Evolutionary conservation across 192 early-diverging fungal genomes (phyloP).

Genomic region (Coemansia sp.): DNA sequence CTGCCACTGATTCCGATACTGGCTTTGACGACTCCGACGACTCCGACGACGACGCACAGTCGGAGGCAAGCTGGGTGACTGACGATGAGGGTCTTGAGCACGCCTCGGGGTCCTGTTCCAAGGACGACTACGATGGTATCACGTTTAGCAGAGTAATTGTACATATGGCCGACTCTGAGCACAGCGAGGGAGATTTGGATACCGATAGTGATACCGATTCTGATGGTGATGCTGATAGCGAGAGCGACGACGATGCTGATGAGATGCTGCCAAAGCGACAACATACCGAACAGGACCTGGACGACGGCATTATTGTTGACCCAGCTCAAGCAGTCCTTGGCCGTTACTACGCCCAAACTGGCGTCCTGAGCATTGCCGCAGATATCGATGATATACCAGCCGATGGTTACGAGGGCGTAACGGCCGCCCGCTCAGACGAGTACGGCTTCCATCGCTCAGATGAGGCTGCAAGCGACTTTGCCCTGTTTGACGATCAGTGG

Average conservation of each 20-base stretch:
- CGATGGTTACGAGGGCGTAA: not conserved
- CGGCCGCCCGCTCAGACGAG: not conserved
- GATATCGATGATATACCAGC: slow-evolving; percentile 44
- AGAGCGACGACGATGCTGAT: not conserved
- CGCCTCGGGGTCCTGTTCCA: not conserved
- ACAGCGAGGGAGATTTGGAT: not conserved
- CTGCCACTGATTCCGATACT: not conserved
- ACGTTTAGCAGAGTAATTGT: not conserved
- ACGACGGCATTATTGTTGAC: slow-evolving; percentile 27
- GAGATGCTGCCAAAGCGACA: not conserved
- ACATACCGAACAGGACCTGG: not conserved
- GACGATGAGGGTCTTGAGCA: not conserved
- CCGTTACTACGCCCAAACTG: slow-evolving; percentile 45
- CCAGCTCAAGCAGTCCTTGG: slow-evolving; percentile 34
- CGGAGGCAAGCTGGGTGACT: slow-evolving; percentile 4
- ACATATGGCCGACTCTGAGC: not conserved
- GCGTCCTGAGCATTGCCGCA: slow-evolving; percentile 24
- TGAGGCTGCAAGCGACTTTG: not conserved
- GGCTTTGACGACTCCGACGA: slow-evolving; percentile 1
- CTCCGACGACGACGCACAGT: not conserved
- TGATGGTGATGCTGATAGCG: slow-evolving; percentile 7
- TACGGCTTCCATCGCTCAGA: not conserved
- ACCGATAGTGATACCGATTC: slow-evolving; percentile 8
- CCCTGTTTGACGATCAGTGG: slow-evolving; percentile 2
- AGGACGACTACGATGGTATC: slow-evolving; percentile 8